Base-by-base conservation (phyloP, 805 yeast genomes). In the Pichia sporocuriosa region DNA sequence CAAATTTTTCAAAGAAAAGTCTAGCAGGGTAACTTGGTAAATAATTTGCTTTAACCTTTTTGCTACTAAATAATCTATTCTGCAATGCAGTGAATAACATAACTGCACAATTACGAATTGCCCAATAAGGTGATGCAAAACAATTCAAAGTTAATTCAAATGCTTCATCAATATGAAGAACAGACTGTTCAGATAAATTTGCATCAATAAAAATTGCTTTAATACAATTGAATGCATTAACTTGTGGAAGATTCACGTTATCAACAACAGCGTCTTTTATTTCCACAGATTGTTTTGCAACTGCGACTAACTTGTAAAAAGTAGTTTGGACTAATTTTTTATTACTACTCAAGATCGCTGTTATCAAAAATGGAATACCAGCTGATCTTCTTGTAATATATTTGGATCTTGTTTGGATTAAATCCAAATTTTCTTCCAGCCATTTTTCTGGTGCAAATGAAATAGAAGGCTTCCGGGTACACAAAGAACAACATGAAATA, bases 61-160 rank as follows among this genome's bases (percentile, higher is more conserved):
- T 69, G 12, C 70, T 73, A 2, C 94, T 94, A 61, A 90, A 89
- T 5, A 93, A 55, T 45, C 90, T 70, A 45, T 81, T 82, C 53
- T 86, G 93, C 32, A 90, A 61, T 0, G 95, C 79, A 1, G 95
- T 81, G 58, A 88, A 90, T 31, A 90, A 68, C 97, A 90, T 93
- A 16, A 89, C 83, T 0, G 95, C 87, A 59, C 97, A 86, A 57
- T 90, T 90, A 55, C 96, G 71, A 22, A 90, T 72, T 0, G 95
- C 79, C 97, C 97, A 90, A 20, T 78, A 67, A 2, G 70, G 65
- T 2, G 84, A 76, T 1, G 75, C 69, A 60, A 90, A 86, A 27
- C 79, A 71, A 2, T 62, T 52, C 32, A 93, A 67, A 0, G 94
- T 69, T 17, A 85, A 58, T 21, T 69, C 68, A 22, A 90, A 62